Evolutionary conservation across 257 asterid species (phyloP).

Genomic region (Fraxinus quadrangulata): DNA sequence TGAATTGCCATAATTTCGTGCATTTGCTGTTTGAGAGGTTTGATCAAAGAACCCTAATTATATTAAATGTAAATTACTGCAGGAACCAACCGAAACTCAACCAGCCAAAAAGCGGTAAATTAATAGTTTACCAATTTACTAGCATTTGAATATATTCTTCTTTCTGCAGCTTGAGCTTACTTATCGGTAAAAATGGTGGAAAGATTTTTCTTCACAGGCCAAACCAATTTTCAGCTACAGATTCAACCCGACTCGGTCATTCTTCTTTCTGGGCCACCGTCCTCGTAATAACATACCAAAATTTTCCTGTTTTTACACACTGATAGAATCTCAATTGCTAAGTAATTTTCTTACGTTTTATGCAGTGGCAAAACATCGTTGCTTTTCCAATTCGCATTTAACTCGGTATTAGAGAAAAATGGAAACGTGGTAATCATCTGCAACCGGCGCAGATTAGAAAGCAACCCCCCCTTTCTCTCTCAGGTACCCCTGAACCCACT

Average conservation of each 20-base stretch:
- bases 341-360: not conserved
- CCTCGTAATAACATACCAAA: slow-evolving; percentile 39
- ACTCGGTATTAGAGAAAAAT: slow-evolving; percentile 43
- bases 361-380: slow-evolving; percentile 89
- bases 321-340: not conserved
- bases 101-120: no score
- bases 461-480: slow-evolving; percentile 74
- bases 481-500: slow-evolving; percentile 41
- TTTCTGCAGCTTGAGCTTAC: not conserved
- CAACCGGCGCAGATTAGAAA: slow-evolving; percentile 61
- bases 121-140: not conserved
- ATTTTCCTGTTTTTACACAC: not conserved
- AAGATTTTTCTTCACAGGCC: slow-evolving; percentile 50
- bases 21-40: not conserved
- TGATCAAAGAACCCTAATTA: not conserved
- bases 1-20: slow-evolving; percentile 24
- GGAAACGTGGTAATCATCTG: slow-evolving; percentile 65
- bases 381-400: slow-evolving; percentile 83
- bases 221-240: slow-evolving; percentile 16
- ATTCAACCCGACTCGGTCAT: slow-evolving; percentile 28
- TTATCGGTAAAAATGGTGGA: slow-evolving; percentile 53
- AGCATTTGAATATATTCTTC: not conserved
- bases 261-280: slow-evolving; percentile 69
- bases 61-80: no score
- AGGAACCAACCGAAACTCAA: not conserved